Conservation (phyloP, 768 basidiomycete species). For the Vararia minispora region DNA sequence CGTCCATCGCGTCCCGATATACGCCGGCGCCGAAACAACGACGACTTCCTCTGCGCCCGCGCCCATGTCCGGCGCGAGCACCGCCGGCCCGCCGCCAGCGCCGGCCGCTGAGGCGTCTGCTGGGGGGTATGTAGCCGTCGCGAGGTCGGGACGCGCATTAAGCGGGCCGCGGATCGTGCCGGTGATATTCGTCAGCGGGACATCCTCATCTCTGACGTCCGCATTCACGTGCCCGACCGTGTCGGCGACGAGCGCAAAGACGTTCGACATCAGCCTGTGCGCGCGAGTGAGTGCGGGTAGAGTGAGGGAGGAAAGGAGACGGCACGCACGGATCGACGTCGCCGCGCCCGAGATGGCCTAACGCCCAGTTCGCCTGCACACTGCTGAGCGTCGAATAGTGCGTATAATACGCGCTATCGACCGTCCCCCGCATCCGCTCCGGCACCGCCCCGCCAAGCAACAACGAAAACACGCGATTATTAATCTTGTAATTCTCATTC, state of each 20-base stretch:
- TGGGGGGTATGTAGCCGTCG: constrained; percentile 32
- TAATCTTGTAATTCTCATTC: constrained; percentile 26
- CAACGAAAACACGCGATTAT: constrained; percentile 35
- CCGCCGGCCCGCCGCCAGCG: constrained; percentile 30
- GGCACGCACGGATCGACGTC: constrained; percentile 35
- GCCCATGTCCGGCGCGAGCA: constrained; percentile 21
- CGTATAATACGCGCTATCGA: constrained; percentile 41
- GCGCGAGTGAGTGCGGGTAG: not conserved
- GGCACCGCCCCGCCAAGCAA: constrained; percentile 38
- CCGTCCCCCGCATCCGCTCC: constrained; percentile 26
- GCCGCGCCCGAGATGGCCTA: constrained; percentile 43
- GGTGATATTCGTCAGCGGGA: constrained; percentile 30
- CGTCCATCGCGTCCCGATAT: too few relatives aligned
- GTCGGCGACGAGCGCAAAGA: constrained; percentile 39
- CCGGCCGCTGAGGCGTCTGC: constrained; percentile 26
- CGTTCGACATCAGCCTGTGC: constrained; percentile 31
- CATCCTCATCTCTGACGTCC: constrained; percentile 14
- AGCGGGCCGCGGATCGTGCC: constrained; percentile 31
- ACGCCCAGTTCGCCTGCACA: constrained; percentile 46
- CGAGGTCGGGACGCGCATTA: constrained; percentile 27
- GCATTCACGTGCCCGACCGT: constrained; percentile 31
- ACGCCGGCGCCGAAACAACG: too few relatives aligned
- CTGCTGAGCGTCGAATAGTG: constrained; percentile 48
- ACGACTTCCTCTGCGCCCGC: too few relatives aligned
- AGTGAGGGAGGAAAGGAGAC: not conserved